Conservation (phyloP, 306 rosid species). For the Clitoria ternatea region DNA sequence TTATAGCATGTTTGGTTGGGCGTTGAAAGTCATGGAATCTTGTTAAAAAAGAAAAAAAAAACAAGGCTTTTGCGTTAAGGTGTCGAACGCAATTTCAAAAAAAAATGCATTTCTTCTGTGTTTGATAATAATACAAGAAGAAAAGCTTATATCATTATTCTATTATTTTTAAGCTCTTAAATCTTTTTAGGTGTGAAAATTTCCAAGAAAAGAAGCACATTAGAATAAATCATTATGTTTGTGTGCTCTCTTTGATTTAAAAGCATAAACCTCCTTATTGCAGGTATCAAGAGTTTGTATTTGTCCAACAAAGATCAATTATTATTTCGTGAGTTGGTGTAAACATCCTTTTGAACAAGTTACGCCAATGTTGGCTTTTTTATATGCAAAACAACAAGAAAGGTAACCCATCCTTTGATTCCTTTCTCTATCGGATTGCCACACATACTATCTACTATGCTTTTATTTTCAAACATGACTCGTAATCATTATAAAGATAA, state of each 20-base stretch:
- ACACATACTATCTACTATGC: too few species aligned
- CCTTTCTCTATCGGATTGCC: constrained; percentile 4
- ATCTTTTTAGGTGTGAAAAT: not conserved
- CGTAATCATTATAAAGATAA: too few species aligned
- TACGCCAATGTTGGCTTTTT: not conserved
- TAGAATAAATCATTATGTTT: not conserved
- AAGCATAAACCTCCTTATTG: too few species aligned
- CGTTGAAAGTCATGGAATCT: too few species aligned
- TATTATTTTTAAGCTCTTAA: not conserved
- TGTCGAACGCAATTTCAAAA: too few species aligned
- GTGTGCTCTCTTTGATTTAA: constrained; percentile 8
- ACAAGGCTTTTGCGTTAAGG: too few species aligned
- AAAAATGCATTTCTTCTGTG: not conserved
- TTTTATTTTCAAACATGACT: too few species aligned
- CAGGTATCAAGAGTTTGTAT: not conserved
- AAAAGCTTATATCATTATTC: not conserved
- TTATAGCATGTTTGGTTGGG: too few species aligned
- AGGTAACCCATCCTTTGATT: not conserved
- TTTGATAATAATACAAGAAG: not conserved
- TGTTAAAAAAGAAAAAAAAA: too few species aligned
- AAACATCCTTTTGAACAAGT: not conserved
- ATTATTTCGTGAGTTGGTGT: not conserved
- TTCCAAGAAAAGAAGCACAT: not conserved
- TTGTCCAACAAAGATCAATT: not conserved
- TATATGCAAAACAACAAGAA: constrained; percentile 2